Evolutionary conservation across 352 stramenopile species (phyloP).

Genomic region (Phytophthora vignae): DNA sequence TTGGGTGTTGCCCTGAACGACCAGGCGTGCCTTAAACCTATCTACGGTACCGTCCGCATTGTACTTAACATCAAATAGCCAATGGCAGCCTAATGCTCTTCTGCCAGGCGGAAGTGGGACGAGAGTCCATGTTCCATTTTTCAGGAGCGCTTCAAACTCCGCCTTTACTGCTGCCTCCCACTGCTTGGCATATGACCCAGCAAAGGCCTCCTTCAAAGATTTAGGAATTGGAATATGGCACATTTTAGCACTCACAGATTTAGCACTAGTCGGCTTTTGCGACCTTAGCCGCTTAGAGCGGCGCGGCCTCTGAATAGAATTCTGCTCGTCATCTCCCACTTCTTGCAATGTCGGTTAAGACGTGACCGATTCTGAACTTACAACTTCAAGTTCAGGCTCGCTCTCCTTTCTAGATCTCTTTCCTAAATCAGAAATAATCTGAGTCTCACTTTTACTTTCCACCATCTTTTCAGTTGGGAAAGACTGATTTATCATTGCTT

Average conservation of each 20-base stretch:
- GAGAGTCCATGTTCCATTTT: no score
- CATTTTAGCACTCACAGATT: no score
- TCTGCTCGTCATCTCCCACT: no score
- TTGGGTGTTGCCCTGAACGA: slow-evolving; percentile 7
- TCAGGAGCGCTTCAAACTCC: background rate
- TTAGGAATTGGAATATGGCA: background rate
- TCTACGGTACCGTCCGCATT: background rate
- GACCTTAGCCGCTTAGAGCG: background rate
- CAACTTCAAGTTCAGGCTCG: background rate
- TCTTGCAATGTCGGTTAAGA: no score
- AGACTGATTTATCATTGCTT: background rate
- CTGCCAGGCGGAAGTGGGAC: background rate
- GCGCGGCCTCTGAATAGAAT: background rate
- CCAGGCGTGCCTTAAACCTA: background rate
- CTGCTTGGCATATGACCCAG: background rate
- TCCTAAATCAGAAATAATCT: no score
- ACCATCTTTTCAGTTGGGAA: background rate
- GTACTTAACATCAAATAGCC: slow-evolving; percentile 20
- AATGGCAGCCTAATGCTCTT: slow-evolving; percentile 11
- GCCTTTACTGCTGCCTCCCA: background rate
- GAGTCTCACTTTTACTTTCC: background rate
- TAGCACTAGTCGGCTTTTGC: background rate
- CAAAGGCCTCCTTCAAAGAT: background rate
- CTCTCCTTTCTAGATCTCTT: background rate
- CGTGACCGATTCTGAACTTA: no score